Evolutionary conservation across 306 rosid genomes (phyloP), one percentile per base, ranked within the genome.

Genomic region (Erythrophleum fordii): DNA sequence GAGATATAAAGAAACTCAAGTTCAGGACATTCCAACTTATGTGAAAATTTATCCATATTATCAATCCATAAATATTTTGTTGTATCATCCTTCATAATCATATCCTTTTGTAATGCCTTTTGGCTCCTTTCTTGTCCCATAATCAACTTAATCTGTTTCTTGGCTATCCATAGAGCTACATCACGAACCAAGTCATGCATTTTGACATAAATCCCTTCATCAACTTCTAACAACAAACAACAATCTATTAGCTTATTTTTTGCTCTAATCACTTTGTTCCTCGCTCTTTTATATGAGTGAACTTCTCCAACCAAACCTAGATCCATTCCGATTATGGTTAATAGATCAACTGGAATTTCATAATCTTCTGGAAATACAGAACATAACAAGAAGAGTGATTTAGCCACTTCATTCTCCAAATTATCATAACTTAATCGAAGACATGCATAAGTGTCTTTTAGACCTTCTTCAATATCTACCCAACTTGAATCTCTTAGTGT

Each of bases 311-410:
- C 13, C 6, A 74, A 1, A 0, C 53, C 34, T 14, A 37, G 8
- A 16, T 39, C 68, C 0, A 23, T 0, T 0, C 0, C 52, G 58
- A 55, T 13, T 39, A 34, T 35, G 35, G 17, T 2, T 26, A 74
- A 37, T 2, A 12, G 20, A 0, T 56, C 69, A 2, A 39, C 8
- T 0, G 13, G 0, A 8, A 74, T 56, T 12, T 58, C 5, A 20
- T 17, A 14, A 74, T 74, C 78, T 74, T 74, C 78, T 13, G 69
- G 69, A 44, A 74, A 74, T 12, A 23, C 8, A 69, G 74, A 69
- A 6, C 74, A 69, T 4, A 42, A 22, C 10, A 23, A 45, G 18
- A 69, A 42, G 2, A 45, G 31, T 5, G 25, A 69, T 52, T 42
- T 45, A 18, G 74, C 53, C 5, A 42, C 18, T 11, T 22, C 6